phyloP scores from a whole-genome alignment of 805 yeast species.

The Lipomyces anomalus region DNA sequence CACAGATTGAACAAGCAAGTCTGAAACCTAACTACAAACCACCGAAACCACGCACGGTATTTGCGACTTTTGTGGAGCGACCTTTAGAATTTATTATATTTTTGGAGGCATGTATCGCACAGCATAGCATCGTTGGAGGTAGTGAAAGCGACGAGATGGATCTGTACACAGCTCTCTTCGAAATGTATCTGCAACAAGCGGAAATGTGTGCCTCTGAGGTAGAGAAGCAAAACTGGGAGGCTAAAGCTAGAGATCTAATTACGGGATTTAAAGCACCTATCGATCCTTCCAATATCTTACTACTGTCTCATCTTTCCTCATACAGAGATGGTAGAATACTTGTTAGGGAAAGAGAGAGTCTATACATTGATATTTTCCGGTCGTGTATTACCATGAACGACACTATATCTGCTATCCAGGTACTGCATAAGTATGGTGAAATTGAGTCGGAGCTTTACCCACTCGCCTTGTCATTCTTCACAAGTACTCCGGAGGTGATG shows the following conservation, averaged over 20 bases:
- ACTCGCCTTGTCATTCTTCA: conserved; percentile 56
- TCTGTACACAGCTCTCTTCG: conserved; percentile 71
- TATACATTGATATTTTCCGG: conserved; percentile 61
- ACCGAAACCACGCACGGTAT: conserved; percentile 82
- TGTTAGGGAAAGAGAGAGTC: conserved; percentile 35
- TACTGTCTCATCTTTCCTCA: conserved; percentile 49
- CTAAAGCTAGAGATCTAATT: conserved; percentile 55
- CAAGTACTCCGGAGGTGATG: conserved; percentile 50
- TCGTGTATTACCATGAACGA: conserved; percentile 56
- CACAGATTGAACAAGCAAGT: background rate
- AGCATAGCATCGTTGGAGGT: conserved; percentile 50
- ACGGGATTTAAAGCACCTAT: conserved; percentile 44
- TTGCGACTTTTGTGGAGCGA: conserved; percentile 78
- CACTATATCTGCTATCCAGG: conserved; percentile 49
- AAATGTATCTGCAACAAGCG: conserved; percentile 66
- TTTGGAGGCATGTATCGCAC: conserved; percentile 60
- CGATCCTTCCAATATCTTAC: conserved; percentile 50
- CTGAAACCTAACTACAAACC: conserved; percentile 70
- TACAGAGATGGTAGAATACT: conserved; percentile 30
- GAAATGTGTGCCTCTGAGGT: conserved; percentile 35
- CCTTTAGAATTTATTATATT: conserved; percentile 87
- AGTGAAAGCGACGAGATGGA: conserved; percentile 62
- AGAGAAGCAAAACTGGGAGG: conserved; percentile 51
- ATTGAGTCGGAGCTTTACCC: conserved; percentile 60
- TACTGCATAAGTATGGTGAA: conserved; percentile 56